These are phyloP conservation scores for Sicyos edulis DNA, from an alignment of 306 rosid genomes.

Conservation along the genomic window DNA sequence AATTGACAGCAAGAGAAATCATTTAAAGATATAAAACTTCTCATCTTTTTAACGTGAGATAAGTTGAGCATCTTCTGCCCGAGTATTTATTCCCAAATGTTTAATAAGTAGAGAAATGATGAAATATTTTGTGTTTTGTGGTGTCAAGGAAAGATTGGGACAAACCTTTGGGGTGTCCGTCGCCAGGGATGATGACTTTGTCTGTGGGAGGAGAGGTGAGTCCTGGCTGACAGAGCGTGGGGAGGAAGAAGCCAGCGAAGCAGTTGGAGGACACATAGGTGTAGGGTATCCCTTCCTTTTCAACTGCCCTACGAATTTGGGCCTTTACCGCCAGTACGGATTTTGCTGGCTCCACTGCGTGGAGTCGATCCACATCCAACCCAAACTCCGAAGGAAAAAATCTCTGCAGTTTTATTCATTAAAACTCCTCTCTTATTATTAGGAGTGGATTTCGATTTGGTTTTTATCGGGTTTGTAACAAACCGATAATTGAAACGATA, in stretches of 20 bases:
- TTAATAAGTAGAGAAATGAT: too few relatives aligned
- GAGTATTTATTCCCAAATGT: too few relatives aligned
- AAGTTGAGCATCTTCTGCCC: too few relatives aligned
- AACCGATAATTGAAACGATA: too few relatives aligned
- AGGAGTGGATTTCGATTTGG: too few relatives aligned
- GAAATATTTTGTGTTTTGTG: too few relatives aligned
- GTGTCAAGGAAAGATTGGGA: too few relatives aligned
- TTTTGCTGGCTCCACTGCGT: slow-evolving; percentile 92
- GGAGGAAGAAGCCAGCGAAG: slow-evolving; percentile 68
- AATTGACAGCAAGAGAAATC: too few relatives aligned
- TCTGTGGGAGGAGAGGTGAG: slow-evolving; percentile 61
- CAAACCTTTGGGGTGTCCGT: slow-evolving; percentile 67
- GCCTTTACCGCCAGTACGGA: slow-evolving; percentile 47
- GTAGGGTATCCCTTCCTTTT: slow-evolving; percentile 67
- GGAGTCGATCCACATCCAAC: slow-evolving; percentile 62
- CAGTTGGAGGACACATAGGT: slow-evolving; percentile 56
- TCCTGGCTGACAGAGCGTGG: slow-evolving; percentile 65
- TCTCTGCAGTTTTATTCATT: slow-evolving; percentile 42
- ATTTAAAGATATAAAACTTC: too few relatives aligned
- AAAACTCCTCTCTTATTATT: too few relatives aligned
- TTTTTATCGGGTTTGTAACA: too few relatives aligned
- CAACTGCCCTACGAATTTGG: slow-evolving; percentile 53
- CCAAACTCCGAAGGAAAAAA: slow-evolving; percentile 92
- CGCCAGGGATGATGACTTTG: slow-evolving; percentile 59
- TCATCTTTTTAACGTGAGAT: too few relatives aligned